Evolutionary conservation across 2,329 filamentous ascomycete genomes (phyloP).

Genomic region (Fusarium graminum): DNA sequence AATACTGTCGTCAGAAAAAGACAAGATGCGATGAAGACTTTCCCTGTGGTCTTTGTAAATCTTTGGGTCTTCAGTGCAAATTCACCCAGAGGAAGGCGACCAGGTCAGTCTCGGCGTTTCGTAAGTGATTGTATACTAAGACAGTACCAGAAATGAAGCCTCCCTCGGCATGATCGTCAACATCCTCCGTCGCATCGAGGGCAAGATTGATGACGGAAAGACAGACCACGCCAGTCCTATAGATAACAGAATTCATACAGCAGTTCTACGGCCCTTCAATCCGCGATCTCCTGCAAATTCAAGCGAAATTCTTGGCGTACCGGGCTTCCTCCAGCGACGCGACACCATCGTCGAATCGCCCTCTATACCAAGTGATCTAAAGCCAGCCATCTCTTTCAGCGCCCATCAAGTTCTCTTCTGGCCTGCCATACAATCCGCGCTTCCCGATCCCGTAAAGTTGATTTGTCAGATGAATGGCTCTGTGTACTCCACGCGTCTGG

Average conservation of each 20-base stretch:
- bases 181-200: constrained; percentile 39
- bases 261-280: constrained; percentile 8
- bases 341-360: constrained; percentile 25
- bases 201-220: constrained; percentile 34
- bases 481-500: constrained; percentile 16
- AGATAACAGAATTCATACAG: background rate
- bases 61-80: constrained; percentile 28
- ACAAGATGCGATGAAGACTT: constrained; percentile 42
- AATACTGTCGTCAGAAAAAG: constrained; percentile 41
- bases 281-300: constrained; percentile 34
- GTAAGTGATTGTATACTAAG: background rate
- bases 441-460: constrained; percentile 25
- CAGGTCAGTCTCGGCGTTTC: background rate
- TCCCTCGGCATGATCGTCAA: constrained; percentile 41
- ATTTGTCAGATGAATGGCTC: constrained; percentile 35
- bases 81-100: constrained; percentile 34
- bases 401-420: constrained; percentile 30
- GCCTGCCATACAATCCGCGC: constrained; percentile 17
- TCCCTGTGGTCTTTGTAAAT: constrained; percentile 32
- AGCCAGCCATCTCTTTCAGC: constrained; percentile 31
- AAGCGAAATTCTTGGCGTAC: constrained; percentile 32
- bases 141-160: constrained; percentile 23
- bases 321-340: constrained; percentile 8
- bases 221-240: background rate
- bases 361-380: constrained; percentile 3